A percentile compares a stretch with the other conserved stretches of the same genome.
phyloP scores from a whole-genome alignment of 2,329 filamentous ascomycete species.

The Teratosphaeria pseudoeucalypti region DNA sequence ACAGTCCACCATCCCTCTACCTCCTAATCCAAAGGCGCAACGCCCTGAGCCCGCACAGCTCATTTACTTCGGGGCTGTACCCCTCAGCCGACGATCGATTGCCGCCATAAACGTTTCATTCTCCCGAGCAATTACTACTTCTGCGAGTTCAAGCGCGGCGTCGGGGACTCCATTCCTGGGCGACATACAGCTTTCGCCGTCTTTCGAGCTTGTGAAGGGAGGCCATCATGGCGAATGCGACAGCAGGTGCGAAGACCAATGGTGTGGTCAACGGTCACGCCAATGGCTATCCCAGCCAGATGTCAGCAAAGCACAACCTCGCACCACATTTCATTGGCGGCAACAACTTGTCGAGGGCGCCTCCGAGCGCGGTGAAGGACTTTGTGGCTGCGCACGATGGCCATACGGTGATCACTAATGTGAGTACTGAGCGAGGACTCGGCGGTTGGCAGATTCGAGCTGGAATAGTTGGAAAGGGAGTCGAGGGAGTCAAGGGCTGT shows the following conservation, averaged over 20 bases:
- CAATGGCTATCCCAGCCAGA: constrained; percentile 52
- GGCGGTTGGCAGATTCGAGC: background rate
- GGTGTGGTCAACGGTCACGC: constrained; percentile 25
- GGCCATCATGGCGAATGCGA: constrained; percentile 29
- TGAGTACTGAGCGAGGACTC: constrained; percentile 41
- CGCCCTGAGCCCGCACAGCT: background rate
- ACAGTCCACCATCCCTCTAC: background rate
- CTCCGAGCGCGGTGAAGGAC: constrained; percentile 84
- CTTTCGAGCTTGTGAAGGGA: background rate
- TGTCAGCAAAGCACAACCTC: constrained; percentile 71
- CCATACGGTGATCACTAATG: constrained; percentile 96
- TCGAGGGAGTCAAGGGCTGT: background rate
- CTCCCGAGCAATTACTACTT: background rate
- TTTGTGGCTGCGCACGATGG: constrained; percentile 84
- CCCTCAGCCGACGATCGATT: background rate
- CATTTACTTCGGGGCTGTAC: background rate
- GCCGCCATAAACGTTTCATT: background rate
- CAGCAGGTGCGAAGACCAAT: constrained; percentile 27
- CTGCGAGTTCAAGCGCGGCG: background rate
- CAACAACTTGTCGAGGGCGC: constrained; percentile 72
- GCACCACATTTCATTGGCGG: constrained; percentile 94
- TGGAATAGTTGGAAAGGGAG: background rate
- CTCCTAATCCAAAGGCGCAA: background rate
- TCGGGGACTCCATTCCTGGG: background rate
- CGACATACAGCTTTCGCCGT: background rate